Evolutionary conservation across 1,284 basidiomycete genomes (phyloP), one percentile per base, ranked within the genome.

Genomic region (Retiboletus fuscus): DNA sequence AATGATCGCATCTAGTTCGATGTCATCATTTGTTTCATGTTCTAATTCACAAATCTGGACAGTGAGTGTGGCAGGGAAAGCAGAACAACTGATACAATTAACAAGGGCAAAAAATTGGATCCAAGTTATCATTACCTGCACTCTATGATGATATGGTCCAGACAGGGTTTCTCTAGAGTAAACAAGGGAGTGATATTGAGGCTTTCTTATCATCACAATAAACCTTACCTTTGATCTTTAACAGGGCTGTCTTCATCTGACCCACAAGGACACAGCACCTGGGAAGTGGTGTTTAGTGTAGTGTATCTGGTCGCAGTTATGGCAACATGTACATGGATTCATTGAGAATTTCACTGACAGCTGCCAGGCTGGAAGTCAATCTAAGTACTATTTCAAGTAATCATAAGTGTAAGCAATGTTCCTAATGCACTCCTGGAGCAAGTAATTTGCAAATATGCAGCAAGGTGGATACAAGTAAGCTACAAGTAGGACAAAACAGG

Each of bases 241-340:
- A 82, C 58, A 97, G 83, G 12, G 96, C 96, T 22, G 87, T 95
- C 82, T 96, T 93, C 90, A 97, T 96, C 76, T 96, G 94, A 6
- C 96, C 96, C 44, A 97, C 95, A 51, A 97, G 90, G 2, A 96
- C 93, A 79, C 95, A 96, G 79, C 95, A 96, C 89, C 94, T 95
- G 68, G 22, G 15, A 22, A 26, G 5, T 43, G 46, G 57, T 44
- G 60, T 61, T 70, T 39, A 64, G 46, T 61, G n/a, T 5, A 43
- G 44, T 3, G 22, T 28, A 30, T 55, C 53, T n/a, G 18, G 34
- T 51, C 8, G 15, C 22, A 30, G 28, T 26, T 10, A 62, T 24
- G 46, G 55, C 62, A 51, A 30, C 49, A 83, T 85, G 77, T 72
- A 96, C 95, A 97, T 90, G 87, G 96, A 97, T 34, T 96, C 96